phyloP scores from a whole-genome alignment of 2,329 filamentous ascomycete genomes.

The Aspergillus awamori region DNA sequence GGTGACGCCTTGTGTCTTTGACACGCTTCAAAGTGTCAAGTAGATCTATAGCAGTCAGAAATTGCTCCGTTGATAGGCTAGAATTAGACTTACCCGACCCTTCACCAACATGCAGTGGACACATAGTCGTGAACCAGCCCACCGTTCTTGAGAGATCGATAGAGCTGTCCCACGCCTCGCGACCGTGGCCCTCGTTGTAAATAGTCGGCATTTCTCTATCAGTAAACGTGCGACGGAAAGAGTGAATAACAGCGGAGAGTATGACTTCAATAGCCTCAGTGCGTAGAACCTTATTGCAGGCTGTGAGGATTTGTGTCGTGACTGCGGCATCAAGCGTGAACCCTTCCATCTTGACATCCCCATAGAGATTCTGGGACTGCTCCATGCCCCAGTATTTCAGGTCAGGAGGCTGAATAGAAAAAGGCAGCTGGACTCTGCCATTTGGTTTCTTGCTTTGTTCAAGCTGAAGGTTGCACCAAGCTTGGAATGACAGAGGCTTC shows the following conservation, averaged over 20 bases:
- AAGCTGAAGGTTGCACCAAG: conserved; percentile 40
- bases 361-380: conserved; percentile 36
- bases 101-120: conserved; percentile 42
- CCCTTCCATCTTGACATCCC: conserved; percentile 37
- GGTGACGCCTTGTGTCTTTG: conserved; percentile 43
- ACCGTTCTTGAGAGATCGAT: conserved; percentile 53
- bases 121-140: conserved; percentile 56
- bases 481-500: conserved; percentile 43
- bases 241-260: conserved; percentile 44
- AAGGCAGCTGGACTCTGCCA: conserved; percentile 26
- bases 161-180: conserved; percentile 48
- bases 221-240: conserved; percentile 48
- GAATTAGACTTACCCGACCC: conserved; percentile 26
- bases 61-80: background rate
- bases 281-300: conserved; percentile 36
- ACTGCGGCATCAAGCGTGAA: conserved; percentile 38
- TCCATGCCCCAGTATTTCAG: conserved; percentile 43
- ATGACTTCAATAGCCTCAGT: conserved; percentile 45
- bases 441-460: conserved; percentile 29
- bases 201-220: conserved; percentile 48
- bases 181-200: conserved; percentile 55
- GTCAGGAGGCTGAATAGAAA: conserved; percentile 35
- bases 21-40: conserved; percentile 39
- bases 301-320: conserved; percentile 36
- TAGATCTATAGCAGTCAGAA: conserved; percentile 28